Percentiles rank a stretch among this genome's conserved stretches.
phyloP scores from a whole-genome alignment of 2,329 filamentous ascomycete genomes.

The Clonostachys byssicola region DNA sequence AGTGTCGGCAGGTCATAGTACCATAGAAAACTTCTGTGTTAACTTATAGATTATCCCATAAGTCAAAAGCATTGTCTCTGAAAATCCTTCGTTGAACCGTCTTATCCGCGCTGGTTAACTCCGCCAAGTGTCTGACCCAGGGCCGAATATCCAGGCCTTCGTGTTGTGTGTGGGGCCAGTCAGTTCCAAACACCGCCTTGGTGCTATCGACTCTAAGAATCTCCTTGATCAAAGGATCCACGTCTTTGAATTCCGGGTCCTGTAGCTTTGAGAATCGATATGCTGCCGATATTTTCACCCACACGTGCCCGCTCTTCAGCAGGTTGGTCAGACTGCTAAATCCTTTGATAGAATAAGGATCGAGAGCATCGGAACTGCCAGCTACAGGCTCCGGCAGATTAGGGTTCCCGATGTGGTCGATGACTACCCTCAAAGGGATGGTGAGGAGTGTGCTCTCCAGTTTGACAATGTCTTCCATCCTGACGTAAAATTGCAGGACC shows the following conservation, averaged over 20 bases:
- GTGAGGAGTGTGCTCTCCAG: constrained; percentile 3
- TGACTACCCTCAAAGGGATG: constrained; percentile 10
- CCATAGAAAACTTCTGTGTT: no score
- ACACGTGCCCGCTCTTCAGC: constrained; percentile 8
- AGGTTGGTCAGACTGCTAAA: constrained; percentile 1
- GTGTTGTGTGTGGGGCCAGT: constrained; percentile 59
- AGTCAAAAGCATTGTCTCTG: no score
- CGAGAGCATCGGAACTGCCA: not conserved
- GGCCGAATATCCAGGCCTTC: constrained; percentile 47
- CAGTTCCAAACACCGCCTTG: constrained; percentile 51
- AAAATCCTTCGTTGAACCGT: no score
- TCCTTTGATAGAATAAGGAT: constrained; percentile 7
- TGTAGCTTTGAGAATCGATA: constrained; percentile 13
- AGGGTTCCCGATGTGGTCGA: constrained; percentile 17
- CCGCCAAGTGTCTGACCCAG: constrained; percentile 28
- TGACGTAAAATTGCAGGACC: constrained; percentile 21
- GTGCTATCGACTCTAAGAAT: constrained; percentile 29
- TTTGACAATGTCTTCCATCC: constrained; percentile 11
- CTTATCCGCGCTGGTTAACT: no score
- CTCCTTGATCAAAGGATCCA: constrained; percentile 40
- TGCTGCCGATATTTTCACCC: constrained; percentile 16
- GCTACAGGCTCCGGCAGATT: no score
- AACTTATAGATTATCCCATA: no score
- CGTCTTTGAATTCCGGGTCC: constrained; percentile 15
- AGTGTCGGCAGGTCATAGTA: no score